Conservation (phyloP, 352 stramenopile genomes). For the Globisporangium barbulae region DNA sequence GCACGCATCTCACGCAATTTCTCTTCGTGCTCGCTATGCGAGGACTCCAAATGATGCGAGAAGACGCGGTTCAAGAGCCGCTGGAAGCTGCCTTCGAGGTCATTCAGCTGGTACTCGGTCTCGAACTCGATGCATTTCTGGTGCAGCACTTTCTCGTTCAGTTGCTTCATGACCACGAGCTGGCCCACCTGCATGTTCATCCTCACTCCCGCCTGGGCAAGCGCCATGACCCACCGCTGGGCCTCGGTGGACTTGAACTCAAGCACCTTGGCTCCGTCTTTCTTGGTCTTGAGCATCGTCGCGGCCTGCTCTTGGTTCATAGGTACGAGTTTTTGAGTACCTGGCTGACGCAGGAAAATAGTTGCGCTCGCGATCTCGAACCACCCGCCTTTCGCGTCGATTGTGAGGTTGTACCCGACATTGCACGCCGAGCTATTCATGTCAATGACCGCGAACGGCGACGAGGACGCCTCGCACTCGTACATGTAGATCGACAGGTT, state of each 20-base stretch:
- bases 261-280: constrained; percentile 33
- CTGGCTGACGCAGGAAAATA: constrained; percentile 29
- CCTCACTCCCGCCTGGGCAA: constrained; percentile 41
- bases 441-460: constrained; percentile 46
- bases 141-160: constrained; percentile 54
- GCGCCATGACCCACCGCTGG: constrained; percentile 53
- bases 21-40: constrained; percentile 39
- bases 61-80: constrained; percentile 65
- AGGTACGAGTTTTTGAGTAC: constrained; percentile 28
- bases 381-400: constrained; percentile 41
- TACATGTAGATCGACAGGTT: constrained; percentile 64
- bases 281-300: constrained; percentile 34
- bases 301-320: constrained; percentile 28
- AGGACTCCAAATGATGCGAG: constrained; percentile 33
- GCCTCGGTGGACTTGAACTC: constrained; percentile 54
- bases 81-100: constrained; percentile 74
- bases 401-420: constrained; percentile 39
- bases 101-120: constrained; percentile 50
- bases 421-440: constrained; percentile 45
- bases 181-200: constrained; percentile 52
- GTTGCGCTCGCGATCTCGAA: constrained; percentile 56
- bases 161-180: constrained; percentile 48
- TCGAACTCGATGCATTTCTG: constrained; percentile 59
- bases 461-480: constrained; percentile 34
- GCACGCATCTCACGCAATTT: constrained; percentile 35